Conservation (phyloP, 2,329 filamentous ascomycete species). For the Sordariomycetes sp. region DNA sequence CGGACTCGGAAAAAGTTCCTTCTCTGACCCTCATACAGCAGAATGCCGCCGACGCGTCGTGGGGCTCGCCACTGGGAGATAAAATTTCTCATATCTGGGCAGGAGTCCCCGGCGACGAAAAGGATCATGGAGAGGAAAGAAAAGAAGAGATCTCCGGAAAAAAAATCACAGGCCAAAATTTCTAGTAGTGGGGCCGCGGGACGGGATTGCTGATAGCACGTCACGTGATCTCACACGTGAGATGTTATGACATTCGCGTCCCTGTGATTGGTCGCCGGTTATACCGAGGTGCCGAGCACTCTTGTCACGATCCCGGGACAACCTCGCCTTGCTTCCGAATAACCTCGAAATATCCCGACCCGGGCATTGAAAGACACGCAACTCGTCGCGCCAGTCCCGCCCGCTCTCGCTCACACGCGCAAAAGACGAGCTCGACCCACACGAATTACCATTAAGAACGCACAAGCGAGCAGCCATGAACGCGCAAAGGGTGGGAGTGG, state of each 20-base stretch:
- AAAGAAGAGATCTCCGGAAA: slow-evolving; percentile 1
- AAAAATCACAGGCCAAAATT: neutral
- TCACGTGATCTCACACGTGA: slow-evolving; percentile 19
- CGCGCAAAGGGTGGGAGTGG: slow-evolving; percentile 45
- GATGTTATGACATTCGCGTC: slow-evolving; percentile 22
- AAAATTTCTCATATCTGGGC: neutral
- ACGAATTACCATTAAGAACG: neutral
- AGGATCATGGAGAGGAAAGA: slow-evolving; percentile 1
- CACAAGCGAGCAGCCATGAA: slow-evolving; percentile 30
- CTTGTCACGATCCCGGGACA: slow-evolving; percentile 3
- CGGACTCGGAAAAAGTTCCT: slow-evolving; percentile 27
- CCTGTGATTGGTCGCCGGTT: slow-evolving; percentile 24
- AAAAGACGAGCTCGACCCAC: neutral
- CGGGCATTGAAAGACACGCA: neutral
- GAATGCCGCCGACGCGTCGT: slow-evolving; percentile 16
- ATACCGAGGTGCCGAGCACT: slow-evolving; percentile 31
- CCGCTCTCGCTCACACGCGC: neutral
- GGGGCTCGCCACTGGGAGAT: neutral
- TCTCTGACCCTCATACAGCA: slow-evolving; percentile 29
- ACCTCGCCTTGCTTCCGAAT: neutral
- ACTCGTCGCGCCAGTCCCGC: neutral
- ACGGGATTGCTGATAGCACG: neutral
- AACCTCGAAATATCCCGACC: slow-evolving; percentile 2
- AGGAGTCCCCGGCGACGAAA: slow-evolving; percentile 1
- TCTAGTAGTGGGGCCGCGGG: neutral